Conservation (phyloP, 257 asterid genomes). For the Hygrophila difformis region DNA sequence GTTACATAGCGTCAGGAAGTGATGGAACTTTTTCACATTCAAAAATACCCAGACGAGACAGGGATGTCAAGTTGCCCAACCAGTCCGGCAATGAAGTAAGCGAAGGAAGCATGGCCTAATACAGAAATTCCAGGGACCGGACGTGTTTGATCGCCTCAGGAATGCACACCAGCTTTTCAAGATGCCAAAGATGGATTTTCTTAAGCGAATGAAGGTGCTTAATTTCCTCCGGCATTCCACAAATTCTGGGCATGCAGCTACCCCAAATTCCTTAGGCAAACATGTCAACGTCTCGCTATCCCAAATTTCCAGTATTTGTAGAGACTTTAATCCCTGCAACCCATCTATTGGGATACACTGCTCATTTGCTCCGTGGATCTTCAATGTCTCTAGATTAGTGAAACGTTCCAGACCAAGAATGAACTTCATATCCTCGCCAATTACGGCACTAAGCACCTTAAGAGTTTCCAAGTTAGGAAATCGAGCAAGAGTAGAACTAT, state of each 20-base stretch:
- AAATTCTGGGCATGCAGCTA: not conserved
- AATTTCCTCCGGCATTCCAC: no score
- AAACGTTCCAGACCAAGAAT: constrained; percentile 5
- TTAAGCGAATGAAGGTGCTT: not conserved
- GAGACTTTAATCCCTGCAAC: constrained; percentile 13
- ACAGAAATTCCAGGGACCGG: not conserved
- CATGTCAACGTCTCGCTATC: not conserved
- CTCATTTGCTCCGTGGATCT: not conserved
- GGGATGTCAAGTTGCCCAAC: no score
- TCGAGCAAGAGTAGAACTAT: not conserved
- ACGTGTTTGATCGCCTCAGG: constrained; percentile 12
- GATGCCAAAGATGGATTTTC: not conserved
- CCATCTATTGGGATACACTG: not conserved
- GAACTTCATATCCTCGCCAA: constrained; percentile 4
- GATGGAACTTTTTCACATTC: constrained; percentile 12
- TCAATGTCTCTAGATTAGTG: constrained; percentile 2
- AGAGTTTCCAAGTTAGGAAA: constrained; percentile 10
- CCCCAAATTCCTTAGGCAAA: not conserved
- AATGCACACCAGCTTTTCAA: not conserved
- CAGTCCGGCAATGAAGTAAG: no score
- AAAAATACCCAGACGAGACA: not conserved
- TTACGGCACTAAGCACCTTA: not conserved
- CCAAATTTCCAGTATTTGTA: not conserved
- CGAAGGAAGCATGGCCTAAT: no score
- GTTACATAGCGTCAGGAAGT: constrained; percentile 17